Base-by-base conservation (phyloP, 2,329 filamentous ascomycete species). In the Taxawa tesnikishii region DNA sequence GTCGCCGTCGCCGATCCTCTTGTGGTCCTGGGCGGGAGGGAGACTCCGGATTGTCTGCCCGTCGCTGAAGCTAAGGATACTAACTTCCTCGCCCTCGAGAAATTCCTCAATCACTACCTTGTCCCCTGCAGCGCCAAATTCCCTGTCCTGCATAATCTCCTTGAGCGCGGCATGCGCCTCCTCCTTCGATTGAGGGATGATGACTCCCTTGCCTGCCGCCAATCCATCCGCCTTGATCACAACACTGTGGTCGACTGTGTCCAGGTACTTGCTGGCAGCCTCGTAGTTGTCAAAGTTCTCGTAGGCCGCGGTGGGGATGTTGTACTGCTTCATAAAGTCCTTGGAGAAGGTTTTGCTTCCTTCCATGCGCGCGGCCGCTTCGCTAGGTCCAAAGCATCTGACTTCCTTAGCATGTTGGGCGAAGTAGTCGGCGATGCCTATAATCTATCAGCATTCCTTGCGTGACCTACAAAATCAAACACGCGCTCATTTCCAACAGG, bases 321-420 rank as follows among this genome's bases (percentile, higher is more conserved):
- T 70, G 60, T 93, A 75, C 43, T 79, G 76, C 58, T 81, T 79
- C 90, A 96, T 98, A 53, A 96, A 96, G 57, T 96, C 87, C 56
- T 98, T 98, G 40, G 83, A 85, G 57, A 92, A 96, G 8, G 88
- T 83, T 67, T 98, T 98, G 62, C 83, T 92, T 38, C 90, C 90
- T 60, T 98, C 90, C 71, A 98, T 83, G 27, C 73, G 72, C 12
- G 90, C 87, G 14, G 90, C 88, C 29, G 75, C 74, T 59, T 81
- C 76, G 36, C 77, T 81, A 4, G 90, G 90, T 2, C 88, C 90
- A 51, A 94, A 96, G 57, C 75, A 79, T 45, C 73, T 70, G 51
- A 94, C 84, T 25, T 46, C 34, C n/a, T 50, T 45, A 2, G 45
- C 41, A 43, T 57, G 38, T 31, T 48, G 31, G 12, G 73, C 68